Evolutionary conservation across 768 basidiomycete genomes (phyloP).

Genomic region (Austroboletus eburneus): DNA sequence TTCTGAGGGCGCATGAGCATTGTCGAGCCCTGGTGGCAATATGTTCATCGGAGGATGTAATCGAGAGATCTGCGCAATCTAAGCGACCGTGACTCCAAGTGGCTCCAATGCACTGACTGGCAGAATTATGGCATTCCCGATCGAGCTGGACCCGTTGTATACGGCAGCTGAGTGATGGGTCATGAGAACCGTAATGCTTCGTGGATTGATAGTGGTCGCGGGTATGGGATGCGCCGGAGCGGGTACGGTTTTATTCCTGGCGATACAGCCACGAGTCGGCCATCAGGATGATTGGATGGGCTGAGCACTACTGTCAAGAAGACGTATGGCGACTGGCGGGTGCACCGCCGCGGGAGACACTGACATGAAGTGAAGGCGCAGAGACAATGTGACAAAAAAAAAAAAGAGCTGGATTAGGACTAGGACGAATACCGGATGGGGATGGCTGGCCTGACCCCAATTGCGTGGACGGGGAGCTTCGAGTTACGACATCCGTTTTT

Average conservation of each 20-base stretch:
- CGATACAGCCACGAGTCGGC: no score
- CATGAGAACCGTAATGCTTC: conserved; percentile 11
- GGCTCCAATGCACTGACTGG: conserved; percentile 1
- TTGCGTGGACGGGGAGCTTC: conserved; percentile 26
- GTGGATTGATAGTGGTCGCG: conserved; percentile 12
- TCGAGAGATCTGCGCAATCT: conserved; percentile 18
- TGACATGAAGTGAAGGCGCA: neutral
- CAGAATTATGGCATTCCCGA: conserved; percentile 14
- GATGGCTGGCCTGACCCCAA: conserved; percentile 22
- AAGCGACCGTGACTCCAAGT: conserved; percentile 6
- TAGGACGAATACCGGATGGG: conserved; percentile 15
- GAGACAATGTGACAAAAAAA: conserved; percentile 1
- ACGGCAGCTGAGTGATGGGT: conserved; percentile 3
- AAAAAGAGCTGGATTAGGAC: conserved; percentile 6
- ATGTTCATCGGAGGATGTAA: conserved; percentile 1
- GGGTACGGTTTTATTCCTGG: no score
- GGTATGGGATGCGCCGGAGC: no score
- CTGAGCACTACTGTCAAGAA: no score
- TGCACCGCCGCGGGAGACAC: no score
- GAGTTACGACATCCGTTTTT: conserved; percentile 35
- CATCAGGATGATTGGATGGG: no score
- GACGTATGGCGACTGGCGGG: no score
- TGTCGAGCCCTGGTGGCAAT: neutral
- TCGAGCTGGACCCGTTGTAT: conserved; percentile 5
- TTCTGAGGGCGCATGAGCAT: no score